These are phyloP conservation scores for Dunaliella primolecta DNA, from an alignment of 139 green algal species.

Conservation along the genomic window DNA sequence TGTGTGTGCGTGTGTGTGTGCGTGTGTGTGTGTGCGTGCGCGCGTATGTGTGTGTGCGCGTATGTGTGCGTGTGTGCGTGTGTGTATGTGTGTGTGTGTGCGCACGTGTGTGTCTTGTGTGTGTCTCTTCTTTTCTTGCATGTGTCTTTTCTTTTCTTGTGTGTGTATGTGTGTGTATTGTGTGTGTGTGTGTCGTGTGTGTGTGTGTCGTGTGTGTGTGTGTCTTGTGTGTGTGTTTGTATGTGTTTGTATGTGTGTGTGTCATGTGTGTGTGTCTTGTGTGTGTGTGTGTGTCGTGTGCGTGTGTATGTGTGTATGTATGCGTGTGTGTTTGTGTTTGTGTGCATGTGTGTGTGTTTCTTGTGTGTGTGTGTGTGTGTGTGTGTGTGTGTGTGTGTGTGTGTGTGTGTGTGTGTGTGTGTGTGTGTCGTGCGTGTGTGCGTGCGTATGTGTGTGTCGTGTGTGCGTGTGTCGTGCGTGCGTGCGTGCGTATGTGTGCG, in stretches of 20 bases:
- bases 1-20: neutral
- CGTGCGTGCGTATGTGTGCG: slow-evolving; percentile 1
- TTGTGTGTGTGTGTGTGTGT: no score
- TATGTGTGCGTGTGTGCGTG: slow-evolving; percentile 22
- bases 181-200: no score
- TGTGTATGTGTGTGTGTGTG: slow-evolving; percentile 13
- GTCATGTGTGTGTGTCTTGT: slow-evolving; percentile 12
- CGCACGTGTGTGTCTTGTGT: slow-evolving; percentile 4
- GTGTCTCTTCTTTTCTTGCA: no score
- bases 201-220: no score
- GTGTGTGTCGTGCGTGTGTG: slow-evolving; percentile 2
- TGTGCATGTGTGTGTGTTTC: no score
- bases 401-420: slow-evolving; percentile 16
- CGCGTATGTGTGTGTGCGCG: slow-evolving; percentile 4
- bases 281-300: slow-evolving; percentile 13
- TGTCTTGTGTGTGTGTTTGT: no score
- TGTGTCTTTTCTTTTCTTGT: no score
- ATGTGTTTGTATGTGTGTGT: neutral
- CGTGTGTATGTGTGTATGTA: slow-evolving; percentile 13
- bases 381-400: neutral
- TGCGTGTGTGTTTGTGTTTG: slow-evolving; percentile 9
- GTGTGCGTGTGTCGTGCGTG: no score
- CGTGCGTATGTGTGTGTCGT: slow-evolving; percentile 14
- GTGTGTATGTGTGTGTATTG: slow-evolving; percentile 14
- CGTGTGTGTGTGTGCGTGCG: slow-evolving; percentile 3